phyloP scores from a whole-genome alignment of 768 basidiomycete species.

The Kwoniella dendrophila region DNA sequence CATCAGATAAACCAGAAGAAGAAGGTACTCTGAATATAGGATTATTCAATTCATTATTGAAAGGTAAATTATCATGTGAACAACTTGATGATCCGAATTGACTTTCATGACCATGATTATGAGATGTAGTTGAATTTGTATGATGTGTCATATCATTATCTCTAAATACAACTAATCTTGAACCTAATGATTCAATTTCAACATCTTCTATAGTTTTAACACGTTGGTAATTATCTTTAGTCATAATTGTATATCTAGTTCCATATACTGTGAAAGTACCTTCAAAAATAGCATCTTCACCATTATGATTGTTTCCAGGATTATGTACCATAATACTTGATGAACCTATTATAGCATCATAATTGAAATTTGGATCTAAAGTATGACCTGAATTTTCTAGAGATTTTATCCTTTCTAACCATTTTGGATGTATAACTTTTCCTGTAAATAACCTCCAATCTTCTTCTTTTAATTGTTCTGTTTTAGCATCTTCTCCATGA shows the following conservation, averaged over 20 bases:
- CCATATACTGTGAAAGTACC: slow-evolving; percentile 75
- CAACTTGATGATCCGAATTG: slow-evolving; percentile 61
- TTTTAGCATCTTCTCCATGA: background rate
- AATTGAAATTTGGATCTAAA: background rate
- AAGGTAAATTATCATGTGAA: slow-evolving; percentile 69
- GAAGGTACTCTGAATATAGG: slow-evolving; percentile 41
- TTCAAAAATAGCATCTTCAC: slow-evolving; percentile 65
- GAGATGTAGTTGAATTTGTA: slow-evolving; percentile 40
- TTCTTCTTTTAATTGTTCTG: slow-evolving; percentile 20
- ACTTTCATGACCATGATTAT: slow-evolving; percentile 1
- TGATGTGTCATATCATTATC: slow-evolving; percentile 69
- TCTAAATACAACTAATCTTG: slow-evolving; percentile 69
- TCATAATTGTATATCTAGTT: slow-evolving; percentile 70
- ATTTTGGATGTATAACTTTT: slow-evolving; percentile 67
- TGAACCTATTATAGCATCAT: slow-evolving; percentile 65
- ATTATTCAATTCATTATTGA: slow-evolving; percentile 65
- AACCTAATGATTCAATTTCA: slow-evolving; percentile 58
- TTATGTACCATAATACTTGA: slow-evolving; percentile 75
- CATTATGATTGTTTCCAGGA: slow-evolving; percentile 61
- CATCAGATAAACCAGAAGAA: slow-evolving; percentile 1
- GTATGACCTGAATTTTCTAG: slow-evolving; percentile 46
- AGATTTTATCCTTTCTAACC: slow-evolving; percentile 55
- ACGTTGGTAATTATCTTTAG: slow-evolving; percentile 70
- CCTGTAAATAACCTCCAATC: slow-evolving; percentile 65
- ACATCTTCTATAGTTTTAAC: slow-evolving; percentile 60